Conservation (phyloP, 2,329 filamentous ascomycete species). For the Fusarium subglutinans region DNA sequence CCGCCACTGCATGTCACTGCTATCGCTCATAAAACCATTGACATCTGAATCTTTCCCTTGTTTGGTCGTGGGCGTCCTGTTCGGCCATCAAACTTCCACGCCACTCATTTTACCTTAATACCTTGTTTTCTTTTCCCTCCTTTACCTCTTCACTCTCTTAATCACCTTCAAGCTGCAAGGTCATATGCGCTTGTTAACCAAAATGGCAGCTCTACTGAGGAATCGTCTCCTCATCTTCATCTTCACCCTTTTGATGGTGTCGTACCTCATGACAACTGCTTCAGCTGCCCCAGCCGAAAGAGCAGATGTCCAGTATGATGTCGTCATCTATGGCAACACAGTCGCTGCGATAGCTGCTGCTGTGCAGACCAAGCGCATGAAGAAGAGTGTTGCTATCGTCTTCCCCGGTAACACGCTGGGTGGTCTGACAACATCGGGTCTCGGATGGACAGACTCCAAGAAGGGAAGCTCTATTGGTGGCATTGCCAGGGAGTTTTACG, state of each 20-base stretch:
- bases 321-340: conserved; percentile 38
- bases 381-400: conserved; percentile 32
- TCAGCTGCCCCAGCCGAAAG: conserved; percentile 19
- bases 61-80: neutral
- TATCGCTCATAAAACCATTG: neutral
- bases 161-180: neutral
- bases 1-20: neutral
- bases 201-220: conserved; percentile 15
- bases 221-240: conserved; percentile 14
- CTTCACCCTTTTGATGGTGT: conserved; percentile 29
- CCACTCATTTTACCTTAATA: conserved; percentile 1
- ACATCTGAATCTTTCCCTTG: neutral
- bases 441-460: conserved; percentile 36
- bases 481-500: conserved; percentile 34
- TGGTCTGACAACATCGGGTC: conserved; percentile 30
- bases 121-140: neutral
- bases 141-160: neutral
- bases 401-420: conserved; percentile 29
- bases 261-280: conserved; percentile 21
- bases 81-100: neutral
- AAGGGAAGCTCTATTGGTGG: conserved; percentile 33
- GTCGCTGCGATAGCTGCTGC: conserved; percentile 34
- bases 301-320: conserved; percentile 21
- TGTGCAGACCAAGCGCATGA: conserved; percentile 29
- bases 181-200: conserved; percentile 5